phyloP scores from a whole-genome alignment of 2,329 filamentous ascomycete genomes.

The Rugonectria rugulosa region DNA sequence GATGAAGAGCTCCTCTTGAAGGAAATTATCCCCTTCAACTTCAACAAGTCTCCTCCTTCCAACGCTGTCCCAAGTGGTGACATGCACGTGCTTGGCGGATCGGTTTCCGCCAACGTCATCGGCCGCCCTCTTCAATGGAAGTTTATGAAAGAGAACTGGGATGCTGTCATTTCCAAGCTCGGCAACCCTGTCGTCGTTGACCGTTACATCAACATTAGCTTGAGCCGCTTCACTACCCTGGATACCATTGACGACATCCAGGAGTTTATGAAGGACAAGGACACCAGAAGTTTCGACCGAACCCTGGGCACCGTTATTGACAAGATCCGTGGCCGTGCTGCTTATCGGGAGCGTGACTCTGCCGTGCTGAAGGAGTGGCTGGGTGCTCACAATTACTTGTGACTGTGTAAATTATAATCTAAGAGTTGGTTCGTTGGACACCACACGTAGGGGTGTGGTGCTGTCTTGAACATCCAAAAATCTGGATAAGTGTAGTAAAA shows the following conservation, averaged over 20 bases:
- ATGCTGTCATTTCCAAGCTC: conserved; percentile 73
- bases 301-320: conserved; percentile 87
- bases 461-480: not conserved
- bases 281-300: conserved; percentile 85
- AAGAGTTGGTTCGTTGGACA: not conserved
- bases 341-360: conserved; percentile 81
- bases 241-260: conserved; percentile 78
- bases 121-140: conserved; percentile 82
- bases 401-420: conserved; percentile 40
- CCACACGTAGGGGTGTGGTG: not conserved
- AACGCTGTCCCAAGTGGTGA: conserved; percentile 84
- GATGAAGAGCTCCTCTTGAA: conserved; percentile 70
- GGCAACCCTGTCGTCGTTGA: conserved; percentile 88
- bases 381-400: conserved; percentile 54
- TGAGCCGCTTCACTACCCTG: conserved; percentile 80
- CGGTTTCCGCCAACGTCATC: conserved; percentile 75
- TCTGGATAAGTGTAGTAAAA: conserved; percentile 10
- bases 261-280: conserved; percentile 84
- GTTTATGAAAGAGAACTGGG: conserved; percentile 87
- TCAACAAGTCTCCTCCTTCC: conserved; percentile 65
- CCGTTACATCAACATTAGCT: conserved; percentile 80
- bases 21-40: conserved; percentile 80
- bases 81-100: conserved; percentile 80
- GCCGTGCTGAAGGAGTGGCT: conserved; percentile 82
- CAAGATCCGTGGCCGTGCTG: conserved; percentile 82